These are phyloP conservation scores for Saturnispora sekii DNA, from an alignment of 805 yeast genomes.

Conservation along the genomic window DNA sequence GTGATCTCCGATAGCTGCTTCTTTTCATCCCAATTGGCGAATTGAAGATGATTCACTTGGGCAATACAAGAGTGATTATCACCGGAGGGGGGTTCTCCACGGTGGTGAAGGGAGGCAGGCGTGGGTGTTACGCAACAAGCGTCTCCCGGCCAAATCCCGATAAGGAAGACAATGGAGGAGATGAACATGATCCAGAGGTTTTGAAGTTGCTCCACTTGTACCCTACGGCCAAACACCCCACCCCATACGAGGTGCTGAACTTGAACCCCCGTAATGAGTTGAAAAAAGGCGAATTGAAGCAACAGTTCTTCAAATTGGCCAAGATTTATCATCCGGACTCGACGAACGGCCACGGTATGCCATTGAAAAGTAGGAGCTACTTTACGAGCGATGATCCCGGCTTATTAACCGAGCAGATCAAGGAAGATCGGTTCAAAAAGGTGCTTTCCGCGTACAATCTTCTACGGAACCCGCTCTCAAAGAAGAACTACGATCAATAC, in stretches of 20 bases:
- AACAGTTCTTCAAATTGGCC: slow-evolving; percentile 49
- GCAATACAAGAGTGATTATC: neutral
- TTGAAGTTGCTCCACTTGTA: slow-evolving; percentile 20
- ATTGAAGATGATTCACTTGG: no score
- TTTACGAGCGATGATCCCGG: neutral
- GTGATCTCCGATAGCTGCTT: no score
- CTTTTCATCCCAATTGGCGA: no score
- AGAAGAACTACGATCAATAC: slow-evolving; percentile 36
- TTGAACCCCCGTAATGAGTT: slow-evolving; percentile 26
- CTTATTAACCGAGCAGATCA: slow-evolving; percentile 16
- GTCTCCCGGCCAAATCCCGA: slow-evolving; percentile 2
- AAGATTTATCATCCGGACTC: slow-evolving; percentile 79
- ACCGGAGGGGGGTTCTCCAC: neutral
- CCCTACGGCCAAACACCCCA: slow-evolving; percentile 44
- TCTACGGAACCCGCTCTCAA: slow-evolving; percentile 35
- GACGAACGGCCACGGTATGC: slow-evolving; percentile 16
- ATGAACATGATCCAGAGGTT: slow-evolving; percentile 17
- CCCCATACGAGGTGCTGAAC: slow-evolving; percentile 65
- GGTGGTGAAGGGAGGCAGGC: neutral
- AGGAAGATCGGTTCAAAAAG: slow-evolving; percentile 42
- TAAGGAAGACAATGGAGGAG: neutral
- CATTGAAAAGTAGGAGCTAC: slow-evolving; percentile 6
- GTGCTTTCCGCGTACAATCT: slow-evolving; percentile 52
- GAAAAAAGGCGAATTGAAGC: slow-evolving; percentile 33
- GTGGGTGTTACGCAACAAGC: no score